Evolutionary conservation across 2,329 filamentous ascomycete genomes (phyloP).

Genomic region (Simplicillium sp.): DNA sequence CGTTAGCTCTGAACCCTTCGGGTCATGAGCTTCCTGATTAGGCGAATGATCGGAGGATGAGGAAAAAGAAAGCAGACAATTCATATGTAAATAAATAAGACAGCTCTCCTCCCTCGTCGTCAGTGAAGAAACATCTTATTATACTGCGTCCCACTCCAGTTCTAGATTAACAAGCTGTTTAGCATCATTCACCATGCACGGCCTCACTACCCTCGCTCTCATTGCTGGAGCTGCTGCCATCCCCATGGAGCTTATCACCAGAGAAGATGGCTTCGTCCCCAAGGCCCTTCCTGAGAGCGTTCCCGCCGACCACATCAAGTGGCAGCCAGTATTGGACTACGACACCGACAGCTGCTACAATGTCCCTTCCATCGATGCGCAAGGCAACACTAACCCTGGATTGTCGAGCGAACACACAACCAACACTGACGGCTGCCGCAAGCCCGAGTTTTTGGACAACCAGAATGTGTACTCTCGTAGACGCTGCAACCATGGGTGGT

Average conservation of each 20-base stretch:
- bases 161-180: too few relatives aligned
- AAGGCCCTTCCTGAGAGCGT: constrained; percentile 2
- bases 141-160: too few relatives aligned
- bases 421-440: constrained; percentile 8
- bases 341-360: constrained; percentile 11
- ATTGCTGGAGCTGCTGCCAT: background rate
- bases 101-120: too few relatives aligned
- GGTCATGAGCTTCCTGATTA: too few relatives aligned
- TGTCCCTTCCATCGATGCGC: constrained; percentile 20
- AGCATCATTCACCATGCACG: background rate
- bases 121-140: too few relatives aligned
- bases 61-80: too few relatives aligned
- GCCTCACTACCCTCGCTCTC: background rate
- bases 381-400: constrained; percentile 19
- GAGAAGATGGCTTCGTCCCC: constrained; percentile 1
- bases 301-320: constrained; percentile 3
- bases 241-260: background rate
- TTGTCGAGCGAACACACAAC: constrained; percentile 6
- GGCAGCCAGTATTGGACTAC: constrained; percentile 8
- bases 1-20: too few relatives aligned
- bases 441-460: constrained; percentile 9
- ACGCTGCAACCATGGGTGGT: constrained; percentile 16
- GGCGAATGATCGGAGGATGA: too few relatives aligned
- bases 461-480: constrained; percentile 14
- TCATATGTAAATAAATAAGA: too few relatives aligned